Conservation (phyloP, 495 filamentous ascomycete species). For the Penicillium ochrochloron region DNA sequence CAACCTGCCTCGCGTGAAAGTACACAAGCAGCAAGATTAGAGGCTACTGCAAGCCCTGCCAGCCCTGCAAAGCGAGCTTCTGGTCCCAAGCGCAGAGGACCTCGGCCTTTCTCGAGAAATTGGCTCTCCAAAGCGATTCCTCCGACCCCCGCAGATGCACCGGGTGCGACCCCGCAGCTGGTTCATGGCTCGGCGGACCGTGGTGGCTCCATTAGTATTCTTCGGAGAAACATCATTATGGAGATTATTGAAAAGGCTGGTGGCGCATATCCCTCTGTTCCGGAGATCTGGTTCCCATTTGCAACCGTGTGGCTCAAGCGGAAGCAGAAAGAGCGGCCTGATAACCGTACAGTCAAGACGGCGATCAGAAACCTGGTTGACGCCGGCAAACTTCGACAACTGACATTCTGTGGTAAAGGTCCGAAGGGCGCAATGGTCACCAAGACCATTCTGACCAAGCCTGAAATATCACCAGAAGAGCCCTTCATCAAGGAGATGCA, state of each 20-base stretch:
- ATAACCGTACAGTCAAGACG: constrained; percentile 54
- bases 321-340: constrained; percentile 50
- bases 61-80: not conserved
- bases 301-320: constrained; percentile 61
- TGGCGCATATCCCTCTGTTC: constrained; percentile 76
- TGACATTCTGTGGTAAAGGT: constrained; percentile 66
- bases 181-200: constrained; percentile 23
- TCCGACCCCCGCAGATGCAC: not conserved
- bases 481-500: constrained; percentile 57
- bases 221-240: constrained; percentile 67
- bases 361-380: constrained; percentile 66
- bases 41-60: not conserved
- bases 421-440: constrained; percentile 58
- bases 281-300: constrained; percentile 74
- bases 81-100: not conserved
- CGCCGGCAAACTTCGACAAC: constrained; percentile 59
- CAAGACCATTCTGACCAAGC: constrained; percentile 56
- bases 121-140: not conserved
- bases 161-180: constrained; percentile 1
- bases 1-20: not conserved
- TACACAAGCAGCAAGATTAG: not conserved
- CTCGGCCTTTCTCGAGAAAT: not conserved
- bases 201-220: constrained; percentile 51
- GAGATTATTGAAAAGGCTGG: constrained; percentile 69
- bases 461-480: constrained; percentile 53